Evolutionary conservation across 441 rosid genomes (phyloP).

Genomic region (Mallotus repandus): DNA sequence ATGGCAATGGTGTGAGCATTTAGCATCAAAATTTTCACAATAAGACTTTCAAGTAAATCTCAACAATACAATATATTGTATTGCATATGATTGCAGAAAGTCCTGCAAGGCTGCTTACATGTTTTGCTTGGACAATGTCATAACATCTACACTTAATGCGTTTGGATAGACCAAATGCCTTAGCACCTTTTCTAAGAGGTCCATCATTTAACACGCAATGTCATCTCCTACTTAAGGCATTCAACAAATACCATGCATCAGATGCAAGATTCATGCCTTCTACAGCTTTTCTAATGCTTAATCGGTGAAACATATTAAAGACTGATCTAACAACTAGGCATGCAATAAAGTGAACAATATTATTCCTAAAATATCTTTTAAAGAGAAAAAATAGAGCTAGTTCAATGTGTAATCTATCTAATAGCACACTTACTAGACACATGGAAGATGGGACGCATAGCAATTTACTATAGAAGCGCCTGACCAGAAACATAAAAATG

Average conservation of each 20-base stretch:
- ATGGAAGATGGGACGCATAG: not conserved
- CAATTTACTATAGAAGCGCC: not conserved
- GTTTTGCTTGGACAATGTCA: not conserved
- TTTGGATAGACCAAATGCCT: not conserved
- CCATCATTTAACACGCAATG: not conserved
- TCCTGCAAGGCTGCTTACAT: not conserved
- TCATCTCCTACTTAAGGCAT: constrained; percentile 2
- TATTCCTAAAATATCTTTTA: no score
- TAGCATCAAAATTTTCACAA: not conserved
- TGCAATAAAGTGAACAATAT: not conserved
- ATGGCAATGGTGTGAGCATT: not conserved
- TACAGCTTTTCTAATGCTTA: not conserved
- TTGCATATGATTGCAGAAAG: not conserved
- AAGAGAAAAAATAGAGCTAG: not conserved
- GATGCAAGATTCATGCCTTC: not conserved
- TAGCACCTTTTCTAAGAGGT: not conserved
- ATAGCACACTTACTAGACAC: not conserved
- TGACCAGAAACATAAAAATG: not conserved
- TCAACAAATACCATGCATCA: not conserved
- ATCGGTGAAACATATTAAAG: not conserved
- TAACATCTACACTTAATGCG: not conserved
- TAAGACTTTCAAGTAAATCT: not conserved
- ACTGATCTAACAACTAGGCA: not conserved
- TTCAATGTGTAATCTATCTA: not conserved
- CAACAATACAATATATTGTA: not conserved